Base-by-base conservation (phyloP, 108 stramenopile genomes). In the Stephanodiscus minutulus region DNA sequence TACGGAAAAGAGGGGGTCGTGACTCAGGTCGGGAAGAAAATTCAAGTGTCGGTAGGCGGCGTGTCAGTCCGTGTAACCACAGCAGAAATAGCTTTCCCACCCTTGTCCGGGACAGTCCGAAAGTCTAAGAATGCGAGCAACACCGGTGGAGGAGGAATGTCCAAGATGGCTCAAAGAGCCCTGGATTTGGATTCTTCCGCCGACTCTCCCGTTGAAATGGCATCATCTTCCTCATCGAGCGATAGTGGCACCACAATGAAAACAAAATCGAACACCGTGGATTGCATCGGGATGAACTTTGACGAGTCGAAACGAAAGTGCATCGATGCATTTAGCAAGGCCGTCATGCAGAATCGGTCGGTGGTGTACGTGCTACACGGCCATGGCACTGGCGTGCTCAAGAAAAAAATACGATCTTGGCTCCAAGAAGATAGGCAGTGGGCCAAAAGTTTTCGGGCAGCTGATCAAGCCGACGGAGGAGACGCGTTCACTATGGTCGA, bases 401-500 rank as follows among this genome's bases (percentile, higher is more conserved):
- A 88, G 62, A 76, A 66, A 17, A 92, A 91, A 54, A 65, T 95
- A 44, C 77, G 94, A 25, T 48, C 65, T n/a, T 92, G 88, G 89
- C 66, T 91, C 6, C 61, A 76, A 50, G 50, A 68, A 29, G 88
- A 89, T 56, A 68, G 76, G 37, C 63, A 59, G 41, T 70, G 86
- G 74, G 87, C 88, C 18, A 89, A 92, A 68, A 70, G 63, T 28
- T 91, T 61, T 33, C 55, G 71, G 20, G 71, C 88, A 13, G 94
- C 94, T 6, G 90, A 90, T 41, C 72, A 76, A n/a, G 73, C 66
- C 9, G 94, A 95, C 68, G 94, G 94, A 28, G 94, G 94, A 8
- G 94, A 95, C 37, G 94, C 94, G 3, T 88, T 95, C 56, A 95
- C 94, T 9, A 69, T 75, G 56, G 77, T 95, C 3, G 82, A 82